Conservation (phyloP, 192 early-diverging fungal genomes). For the Radiomyces spectabilis region DNA sequence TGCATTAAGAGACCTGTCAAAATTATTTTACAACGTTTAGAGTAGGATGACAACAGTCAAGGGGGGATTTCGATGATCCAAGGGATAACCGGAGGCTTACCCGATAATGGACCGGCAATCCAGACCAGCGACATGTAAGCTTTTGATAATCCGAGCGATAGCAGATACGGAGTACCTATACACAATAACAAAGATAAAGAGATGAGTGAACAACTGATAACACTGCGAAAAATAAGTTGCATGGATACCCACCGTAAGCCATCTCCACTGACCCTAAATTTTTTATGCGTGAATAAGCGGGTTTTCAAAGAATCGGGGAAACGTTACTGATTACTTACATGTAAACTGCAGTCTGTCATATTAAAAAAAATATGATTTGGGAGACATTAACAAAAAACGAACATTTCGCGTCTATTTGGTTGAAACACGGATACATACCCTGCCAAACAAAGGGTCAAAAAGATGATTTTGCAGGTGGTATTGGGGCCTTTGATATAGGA, state of each 20-base stretch:
- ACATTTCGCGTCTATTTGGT: neutral
- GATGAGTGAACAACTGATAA: too few relatives aligned
- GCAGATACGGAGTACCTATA: slow-evolving; percentile 71
- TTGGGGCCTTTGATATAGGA: slow-evolving; percentile 29
- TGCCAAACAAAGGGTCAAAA: slow-evolving; percentile 46
- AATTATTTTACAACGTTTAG: neutral
- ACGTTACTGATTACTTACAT: slow-evolving; percentile 34
- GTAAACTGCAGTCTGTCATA: slow-evolving; percentile 49
- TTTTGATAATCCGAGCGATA: slow-evolving; percentile 75
- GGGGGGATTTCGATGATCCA: slow-evolving; percentile 60
- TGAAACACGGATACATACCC: slow-evolving; percentile 24
- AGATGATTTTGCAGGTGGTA: slow-evolving; percentile 36
- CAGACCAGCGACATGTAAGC: slow-evolving; percentile 87
- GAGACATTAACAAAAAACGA: neutral
- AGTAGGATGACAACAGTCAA: neutral
- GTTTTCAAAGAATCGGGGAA: neutral
- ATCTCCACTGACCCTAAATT: slow-evolving; percentile 65
- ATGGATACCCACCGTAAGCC: slow-evolving; percentile 38
- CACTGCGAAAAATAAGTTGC: neutral
- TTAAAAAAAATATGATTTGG: neutral
- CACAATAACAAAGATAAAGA: too few relatives aligned
- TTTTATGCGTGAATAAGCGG: neutral
- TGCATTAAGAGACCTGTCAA: slow-evolving; percentile 59
- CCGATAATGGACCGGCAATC: slow-evolving; percentile 84
- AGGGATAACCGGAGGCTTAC: slow-evolving; percentile 55